Evolutionary conservation across 2,329 filamentous ascomycete species (phyloP).

Genomic region (Lachnellula hyalina): DNA sequence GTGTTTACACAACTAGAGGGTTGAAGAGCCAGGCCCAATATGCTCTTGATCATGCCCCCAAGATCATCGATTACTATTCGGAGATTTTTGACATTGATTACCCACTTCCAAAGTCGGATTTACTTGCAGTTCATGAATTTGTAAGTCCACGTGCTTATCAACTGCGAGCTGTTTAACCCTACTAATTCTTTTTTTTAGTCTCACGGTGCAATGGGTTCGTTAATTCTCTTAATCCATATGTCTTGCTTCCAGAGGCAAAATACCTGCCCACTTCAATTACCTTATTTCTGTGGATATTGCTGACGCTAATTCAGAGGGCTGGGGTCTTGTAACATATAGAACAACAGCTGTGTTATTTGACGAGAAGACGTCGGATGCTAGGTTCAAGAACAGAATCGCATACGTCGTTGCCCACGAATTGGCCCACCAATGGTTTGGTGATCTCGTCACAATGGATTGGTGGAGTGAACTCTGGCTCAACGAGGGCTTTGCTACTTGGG

Average conservation of each 20-base stretch:
- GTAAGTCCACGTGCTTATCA: slow-evolving; percentile 38
- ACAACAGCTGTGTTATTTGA: slow-evolving; percentile 97
- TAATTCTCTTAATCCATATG: not conserved
- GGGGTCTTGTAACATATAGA: slow-evolving; percentile 92
- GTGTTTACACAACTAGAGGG: slow-evolving; percentile 94
- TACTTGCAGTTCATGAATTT: slow-evolving; percentile 91
- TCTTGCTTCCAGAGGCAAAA: not conserved
- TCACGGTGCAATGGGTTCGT: slow-evolving; percentile 59
- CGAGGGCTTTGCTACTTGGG: slow-evolving; percentile 97
- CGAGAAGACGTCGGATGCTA: slow-evolving; percentile 81
- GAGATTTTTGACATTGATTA: slow-evolving; percentile 93
- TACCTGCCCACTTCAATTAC: not conserved
- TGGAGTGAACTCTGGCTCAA: slow-evolving; percentile 93
- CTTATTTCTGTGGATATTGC: not conserved
- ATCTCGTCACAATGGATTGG: slow-evolving; percentile 96
- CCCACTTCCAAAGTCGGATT: slow-evolving; percentile 84
- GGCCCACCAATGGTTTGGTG: slow-evolving; percentile 94
- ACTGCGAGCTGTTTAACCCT: not conserved
- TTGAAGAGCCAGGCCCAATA: slow-evolving; percentile 87
- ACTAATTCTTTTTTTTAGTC: slow-evolving; percentile 39
- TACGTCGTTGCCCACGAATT: slow-evolving; percentile 98
- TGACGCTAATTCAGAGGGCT: slow-evolving; percentile 50
- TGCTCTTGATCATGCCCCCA: slow-evolving; percentile 84
- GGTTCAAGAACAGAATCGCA: slow-evolving; percentile 88
- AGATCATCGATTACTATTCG: slow-evolving; percentile 94